Percentiles rank a stretch among this genome's conserved stretches.
Conservation (phyloP, 1,284 basidiomycete species). For the Schizopora paradoxa region DNA sequence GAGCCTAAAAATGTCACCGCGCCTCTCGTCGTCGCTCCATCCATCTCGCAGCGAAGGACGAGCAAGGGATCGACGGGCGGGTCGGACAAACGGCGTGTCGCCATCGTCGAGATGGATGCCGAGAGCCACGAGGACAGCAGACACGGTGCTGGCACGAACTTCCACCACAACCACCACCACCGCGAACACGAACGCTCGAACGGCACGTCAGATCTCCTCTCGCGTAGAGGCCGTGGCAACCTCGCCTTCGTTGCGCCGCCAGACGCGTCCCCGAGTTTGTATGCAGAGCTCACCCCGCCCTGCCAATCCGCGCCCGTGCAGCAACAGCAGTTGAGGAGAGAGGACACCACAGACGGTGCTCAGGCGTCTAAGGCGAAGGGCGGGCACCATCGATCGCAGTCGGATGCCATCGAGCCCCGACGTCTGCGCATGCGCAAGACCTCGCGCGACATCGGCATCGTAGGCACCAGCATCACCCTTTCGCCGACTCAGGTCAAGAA, state of each 20-base stretch:
- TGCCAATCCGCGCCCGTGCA: conserved; percentile 14
- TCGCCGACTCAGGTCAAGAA: conserved; percentile 19
- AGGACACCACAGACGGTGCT: not conserved
- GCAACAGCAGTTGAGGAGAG: not conserved
- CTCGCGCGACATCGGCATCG: conserved; percentile 53
- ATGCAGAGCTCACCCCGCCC: conserved; percentile 15
- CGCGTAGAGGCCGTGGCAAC: conserved; percentile 52
- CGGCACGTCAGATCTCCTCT: conserved; percentile 24
- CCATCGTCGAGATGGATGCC: conserved; percentile 55
- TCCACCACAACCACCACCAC: not conserved
- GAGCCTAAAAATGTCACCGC: no score
- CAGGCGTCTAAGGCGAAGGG: not conserved
- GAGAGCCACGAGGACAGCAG: conserved; percentile 19
- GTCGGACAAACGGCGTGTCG: conserved; percentile 58
- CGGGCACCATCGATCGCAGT: conserved; percentile 13
- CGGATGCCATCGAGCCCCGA: conserved; percentile 11
- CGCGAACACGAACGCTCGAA: not conserved
- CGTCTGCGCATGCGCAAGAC: conserved; percentile 29
- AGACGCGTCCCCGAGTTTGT: conserved; percentile 16
- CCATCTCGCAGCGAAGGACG: conserved; percentile 31
- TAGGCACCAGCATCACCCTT: conserved; percentile 36
- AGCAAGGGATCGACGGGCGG: conserved; percentile 52
- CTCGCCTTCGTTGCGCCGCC: conserved; percentile 21
- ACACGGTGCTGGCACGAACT: conserved; percentile 2
- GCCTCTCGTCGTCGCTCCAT: no score